Evolutionary conservation across 257 asterid species (phyloP).

Genomic region (Ophiorrhiza pumila): DNA sequence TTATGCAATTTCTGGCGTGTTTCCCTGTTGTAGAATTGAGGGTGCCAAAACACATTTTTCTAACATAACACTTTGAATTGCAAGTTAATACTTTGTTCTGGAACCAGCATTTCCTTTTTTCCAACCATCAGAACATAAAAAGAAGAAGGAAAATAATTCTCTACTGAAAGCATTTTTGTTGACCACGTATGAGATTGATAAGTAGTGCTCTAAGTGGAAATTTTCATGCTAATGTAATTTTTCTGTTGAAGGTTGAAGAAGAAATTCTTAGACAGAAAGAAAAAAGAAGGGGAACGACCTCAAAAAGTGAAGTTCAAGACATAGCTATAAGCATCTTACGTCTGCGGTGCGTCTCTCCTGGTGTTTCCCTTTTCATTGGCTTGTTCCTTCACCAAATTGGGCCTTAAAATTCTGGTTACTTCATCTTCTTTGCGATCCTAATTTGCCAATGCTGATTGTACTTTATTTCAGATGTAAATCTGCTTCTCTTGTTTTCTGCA

Average conservation of each 20-base stretch:
- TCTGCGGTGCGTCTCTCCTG: slow-evolving; percentile 50
- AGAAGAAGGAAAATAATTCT: neutral
- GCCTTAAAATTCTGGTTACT: slow-evolving; percentile 8
- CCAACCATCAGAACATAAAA: neutral
- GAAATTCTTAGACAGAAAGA: slow-evolving; percentile 70
- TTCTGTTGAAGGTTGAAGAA: slow-evolving; percentile 66
- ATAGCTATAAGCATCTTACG: slow-evolving; percentile 88
- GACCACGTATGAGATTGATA: neutral
- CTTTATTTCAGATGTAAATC: slow-evolving; percentile 12
- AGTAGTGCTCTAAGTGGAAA: neutral
- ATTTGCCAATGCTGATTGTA: slow-evolving; percentile 1
- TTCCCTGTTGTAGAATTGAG: neutral
- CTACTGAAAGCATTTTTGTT: neutral
- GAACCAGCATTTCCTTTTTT: neutral
- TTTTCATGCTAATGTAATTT: slow-evolving; percentile 18
- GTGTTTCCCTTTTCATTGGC: slow-evolving; percentile 9
- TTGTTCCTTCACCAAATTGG: slow-evolving; percentile 1
- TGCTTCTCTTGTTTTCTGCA: slow-evolving; percentile 38
- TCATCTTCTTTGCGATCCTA: neutral
- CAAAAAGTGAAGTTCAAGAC: slow-evolving; percentile 96
- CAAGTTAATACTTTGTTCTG: neutral
- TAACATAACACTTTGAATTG: neutral
- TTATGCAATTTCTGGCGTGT: neutral
- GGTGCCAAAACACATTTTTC: neutral
- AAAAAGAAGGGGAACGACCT: slow-evolving; percentile 66